Evolutionary conservation across 176 grass and related monocot species (phyloP).

Genomic region (Stipa capillata): DNA sequence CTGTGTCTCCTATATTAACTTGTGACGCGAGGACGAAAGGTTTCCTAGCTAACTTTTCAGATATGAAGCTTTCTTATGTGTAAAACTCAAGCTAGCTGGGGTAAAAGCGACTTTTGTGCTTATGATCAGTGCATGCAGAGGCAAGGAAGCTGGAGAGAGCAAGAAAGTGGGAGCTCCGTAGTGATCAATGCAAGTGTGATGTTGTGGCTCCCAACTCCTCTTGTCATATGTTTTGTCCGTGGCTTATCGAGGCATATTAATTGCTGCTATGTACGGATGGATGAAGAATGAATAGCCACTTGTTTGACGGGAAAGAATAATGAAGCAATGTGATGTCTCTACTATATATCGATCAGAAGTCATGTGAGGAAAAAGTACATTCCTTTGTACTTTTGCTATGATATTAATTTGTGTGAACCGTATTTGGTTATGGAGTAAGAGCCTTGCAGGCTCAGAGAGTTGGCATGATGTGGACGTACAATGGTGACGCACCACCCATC

Average conservation of each 20-base stretch:
- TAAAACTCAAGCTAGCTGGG: not conserved
- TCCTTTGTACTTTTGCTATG: slow-evolving; percentile 34
- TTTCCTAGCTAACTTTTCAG: too few species aligned
- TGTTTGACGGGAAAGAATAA: slow-evolving; percentile 25
- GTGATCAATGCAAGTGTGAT: too few species aligned
- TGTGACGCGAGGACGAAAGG: too few species aligned
- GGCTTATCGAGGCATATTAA: not conserved
- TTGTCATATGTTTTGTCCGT: slow-evolving; percentile 30
- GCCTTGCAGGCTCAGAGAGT: not conserved
- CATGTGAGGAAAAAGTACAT: slow-evolving; percentile 48
- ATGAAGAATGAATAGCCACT: slow-evolving; percentile 18
- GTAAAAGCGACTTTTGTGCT: not conserved
- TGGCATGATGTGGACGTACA: slow-evolving; percentile 14
- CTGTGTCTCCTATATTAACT: too few species aligned
- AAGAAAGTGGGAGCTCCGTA: too few species aligned
- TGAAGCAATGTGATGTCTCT: slow-evolving; percentile 27
- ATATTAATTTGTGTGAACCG: not conserved
- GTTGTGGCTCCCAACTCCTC: slow-evolving; percentile 18
- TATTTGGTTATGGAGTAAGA: slow-evolving; percentile 1
- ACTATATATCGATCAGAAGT: slow-evolving; percentile 6
- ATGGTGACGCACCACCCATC: not conserved
- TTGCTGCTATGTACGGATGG: not conserved
- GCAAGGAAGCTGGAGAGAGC: not conserved
- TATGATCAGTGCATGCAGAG: not conserved
- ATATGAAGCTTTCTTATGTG: too few species aligned